Evolutionary conservation across 2,329 filamentous ascomycete genomes (phyloP).

Genomic region (Neopestalotiopsis clavispora): DNA sequence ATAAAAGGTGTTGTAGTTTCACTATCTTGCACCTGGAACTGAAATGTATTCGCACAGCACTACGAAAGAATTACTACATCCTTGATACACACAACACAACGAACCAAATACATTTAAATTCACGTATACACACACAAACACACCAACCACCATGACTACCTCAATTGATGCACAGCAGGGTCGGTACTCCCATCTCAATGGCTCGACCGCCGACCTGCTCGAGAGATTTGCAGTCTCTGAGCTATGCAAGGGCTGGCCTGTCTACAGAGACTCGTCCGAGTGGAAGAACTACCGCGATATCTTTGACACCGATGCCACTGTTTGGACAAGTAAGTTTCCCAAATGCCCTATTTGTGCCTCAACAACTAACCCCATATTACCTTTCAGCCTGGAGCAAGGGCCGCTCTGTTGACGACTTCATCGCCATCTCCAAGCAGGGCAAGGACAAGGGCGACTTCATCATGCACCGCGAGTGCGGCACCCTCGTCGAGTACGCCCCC

Average conservation of each 20-base stretch:
- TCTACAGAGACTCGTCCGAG: conserved; percentile 58
- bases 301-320: conserved; percentile 50
- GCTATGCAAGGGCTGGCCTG: conserved; percentile 59
- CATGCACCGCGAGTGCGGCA: conserved; percentile 60
- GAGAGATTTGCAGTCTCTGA: conserved; percentile 52
- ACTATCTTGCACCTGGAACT: too few relatives aligned
- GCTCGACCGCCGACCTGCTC: conserved; percentile 43
- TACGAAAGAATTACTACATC: too few relatives aligned
- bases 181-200: conserved; percentile 51
- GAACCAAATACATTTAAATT: background rate
- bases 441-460: conserved; percentile 59
- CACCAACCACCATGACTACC: conserved; percentile 32
- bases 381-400: conserved; percentile 50
- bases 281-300: conserved; percentile 57
- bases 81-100: background rate
- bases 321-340: conserved; percentile 53
- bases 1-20: background rate
- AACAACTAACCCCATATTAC: background rate
- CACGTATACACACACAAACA: background rate
- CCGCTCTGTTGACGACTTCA: conserved; percentile 50
- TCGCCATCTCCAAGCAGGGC: conserved; percentile 53
- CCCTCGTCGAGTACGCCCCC: conserved; percentile 48
- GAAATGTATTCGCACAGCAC: too few relatives aligned
- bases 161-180: conserved; percentile 36
- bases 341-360: background rate